Evolutionary conservation across 768 basidiomycete genomes (phyloP).

Genomic region (Kwoniella botswanensis): DNA sequence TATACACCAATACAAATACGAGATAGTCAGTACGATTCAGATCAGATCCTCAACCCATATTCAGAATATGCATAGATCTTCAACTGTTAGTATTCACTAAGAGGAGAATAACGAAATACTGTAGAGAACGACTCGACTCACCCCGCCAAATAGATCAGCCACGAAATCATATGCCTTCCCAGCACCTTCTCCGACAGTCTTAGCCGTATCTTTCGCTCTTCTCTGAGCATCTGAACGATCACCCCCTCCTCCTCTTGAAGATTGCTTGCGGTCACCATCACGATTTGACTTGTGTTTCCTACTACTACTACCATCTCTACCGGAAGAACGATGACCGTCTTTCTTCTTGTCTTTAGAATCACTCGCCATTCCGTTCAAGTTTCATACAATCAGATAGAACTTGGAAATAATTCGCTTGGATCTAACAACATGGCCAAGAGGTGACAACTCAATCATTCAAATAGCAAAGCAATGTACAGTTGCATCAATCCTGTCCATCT

Average conservation of each 20-base stretch:
- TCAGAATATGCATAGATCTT: too few species aligned
- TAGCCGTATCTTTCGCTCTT: conserved; percentile 28
- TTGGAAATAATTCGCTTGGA: too few species aligned
- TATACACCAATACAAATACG: conserved; percentile 17
- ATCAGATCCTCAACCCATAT: too few species aligned
- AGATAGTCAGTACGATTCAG: too few species aligned
- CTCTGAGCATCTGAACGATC: conserved; percentile 5
- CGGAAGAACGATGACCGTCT: background rate
- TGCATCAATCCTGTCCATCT: too few species aligned
- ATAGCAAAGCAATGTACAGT: too few species aligned
- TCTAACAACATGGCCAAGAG: too few species aligned
- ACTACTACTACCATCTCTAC: background rate
- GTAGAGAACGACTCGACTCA: conserved; percentile 13
- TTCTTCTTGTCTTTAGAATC: background rate
- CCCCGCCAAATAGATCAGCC: conserved; percentile 42
- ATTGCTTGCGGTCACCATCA: background rate
- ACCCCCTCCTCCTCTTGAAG: background rate
- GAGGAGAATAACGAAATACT: too few species aligned
- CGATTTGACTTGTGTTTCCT: background rate
- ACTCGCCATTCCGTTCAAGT: background rate
- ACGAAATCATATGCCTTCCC: conserved; percentile 26
- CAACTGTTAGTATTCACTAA: too few species aligned
- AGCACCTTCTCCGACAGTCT: conserved; percentile 26
- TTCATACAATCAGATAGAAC: too few species aligned
- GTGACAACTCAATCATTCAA: too few species aligned